Conservation (phyloP, 2,329 filamentous ascomycete genomes). For the Verticillium klebahnii region DNA sequence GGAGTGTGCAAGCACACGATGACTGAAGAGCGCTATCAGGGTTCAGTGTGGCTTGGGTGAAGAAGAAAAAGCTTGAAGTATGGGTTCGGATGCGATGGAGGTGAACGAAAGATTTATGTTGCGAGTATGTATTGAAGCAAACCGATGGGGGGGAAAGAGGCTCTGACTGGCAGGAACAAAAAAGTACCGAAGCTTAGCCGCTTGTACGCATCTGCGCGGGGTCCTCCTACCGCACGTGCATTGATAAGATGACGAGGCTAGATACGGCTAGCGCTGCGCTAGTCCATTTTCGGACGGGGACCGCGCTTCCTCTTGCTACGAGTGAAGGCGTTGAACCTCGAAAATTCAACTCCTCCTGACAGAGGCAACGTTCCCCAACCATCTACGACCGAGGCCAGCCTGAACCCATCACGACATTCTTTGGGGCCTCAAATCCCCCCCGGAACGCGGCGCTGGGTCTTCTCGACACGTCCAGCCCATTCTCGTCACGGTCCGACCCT, state of each 20-base stretch:
- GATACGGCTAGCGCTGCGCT: constrained; percentile 27
- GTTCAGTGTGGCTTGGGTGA: not conserved
- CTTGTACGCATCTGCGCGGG: constrained; percentile 1
- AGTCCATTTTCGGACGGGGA: constrained; percentile 27
- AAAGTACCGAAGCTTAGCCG: constrained; percentile 27
- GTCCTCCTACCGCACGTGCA: constrained; percentile 1
- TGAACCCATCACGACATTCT: not conserved
- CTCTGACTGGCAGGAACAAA: constrained; percentile 1
- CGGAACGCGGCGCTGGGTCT: not conserved
- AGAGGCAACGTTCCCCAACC: not conserved
- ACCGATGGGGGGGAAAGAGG: constrained; percentile 1
- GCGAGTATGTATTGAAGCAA: not conserved
- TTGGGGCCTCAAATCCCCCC: not conserved
- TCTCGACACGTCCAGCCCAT: not conserved
- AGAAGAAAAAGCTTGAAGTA: not conserved
- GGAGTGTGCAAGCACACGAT: not conserved
- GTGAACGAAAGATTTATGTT: not conserved
- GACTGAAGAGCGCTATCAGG: not conserved
- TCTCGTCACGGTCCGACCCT: constrained; percentile 20
- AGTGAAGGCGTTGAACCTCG: constrained; percentile 27
- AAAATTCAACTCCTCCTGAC: constrained; percentile 21
- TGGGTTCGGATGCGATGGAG: not conserved
- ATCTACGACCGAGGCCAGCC: not conserved
- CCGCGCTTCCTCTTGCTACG: constrained; percentile 27
- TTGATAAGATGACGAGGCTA: constrained; percentile 24